phyloP scores from a whole-genome alignment of 2,329 filamentous ascomycete genomes.

The Aureobasidium uvarum region DNA sequence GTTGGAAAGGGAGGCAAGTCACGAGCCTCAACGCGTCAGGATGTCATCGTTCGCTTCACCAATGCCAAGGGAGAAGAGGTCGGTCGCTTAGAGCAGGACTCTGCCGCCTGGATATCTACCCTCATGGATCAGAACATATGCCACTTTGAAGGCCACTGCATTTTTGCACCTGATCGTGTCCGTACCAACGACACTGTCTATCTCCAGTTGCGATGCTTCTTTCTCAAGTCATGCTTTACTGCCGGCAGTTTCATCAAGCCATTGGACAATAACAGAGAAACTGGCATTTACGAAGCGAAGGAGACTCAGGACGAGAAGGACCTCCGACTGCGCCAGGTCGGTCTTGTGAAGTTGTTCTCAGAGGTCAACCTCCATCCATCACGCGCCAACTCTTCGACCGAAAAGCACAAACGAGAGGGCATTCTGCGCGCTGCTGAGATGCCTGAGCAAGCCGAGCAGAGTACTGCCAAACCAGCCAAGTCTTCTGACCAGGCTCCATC shows the following conservation, averaged over 20 bases:
- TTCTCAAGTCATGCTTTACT: constrained; percentile 73
- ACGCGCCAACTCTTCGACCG: constrained; percentile 68
- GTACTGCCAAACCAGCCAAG: constrained; percentile 56
- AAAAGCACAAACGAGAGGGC: constrained; percentile 77
- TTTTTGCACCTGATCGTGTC: constrained; percentile 81
- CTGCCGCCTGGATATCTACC: constrained; percentile 86
- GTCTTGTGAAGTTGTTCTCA: constrained; percentile 81
- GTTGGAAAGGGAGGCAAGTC: constrained; percentile 42
- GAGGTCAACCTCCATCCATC: constrained; percentile 82
- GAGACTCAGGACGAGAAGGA: constrained; percentile 84
- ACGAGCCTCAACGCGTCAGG: constrained; percentile 63
- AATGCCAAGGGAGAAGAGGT: constrained; percentile 76
- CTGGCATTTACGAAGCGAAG: constrained; percentile 75
- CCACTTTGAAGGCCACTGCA: constrained; percentile 79
- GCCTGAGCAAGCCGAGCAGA: constrained; percentile 65
- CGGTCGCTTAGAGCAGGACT: constrained; percentile 81
- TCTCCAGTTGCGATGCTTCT: constrained; percentile 75
- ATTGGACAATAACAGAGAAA: constrained; percentile 67
- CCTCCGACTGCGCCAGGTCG: constrained; percentile 79
- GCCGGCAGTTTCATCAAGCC: constrained; percentile 60
- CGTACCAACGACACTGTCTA: constrained; percentile 94
- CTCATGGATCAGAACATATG: constrained; percentile 89
- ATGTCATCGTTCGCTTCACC: constrained; percentile 90
- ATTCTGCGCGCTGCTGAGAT: constrained; percentile 84
- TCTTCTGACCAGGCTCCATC: constrained; percentile 41